These are phyloP conservation scores for Aspergillus ostianus DNA, from an alignment of 495 filamentous ascomycete species.

Conservation along the genomic window DNA sequence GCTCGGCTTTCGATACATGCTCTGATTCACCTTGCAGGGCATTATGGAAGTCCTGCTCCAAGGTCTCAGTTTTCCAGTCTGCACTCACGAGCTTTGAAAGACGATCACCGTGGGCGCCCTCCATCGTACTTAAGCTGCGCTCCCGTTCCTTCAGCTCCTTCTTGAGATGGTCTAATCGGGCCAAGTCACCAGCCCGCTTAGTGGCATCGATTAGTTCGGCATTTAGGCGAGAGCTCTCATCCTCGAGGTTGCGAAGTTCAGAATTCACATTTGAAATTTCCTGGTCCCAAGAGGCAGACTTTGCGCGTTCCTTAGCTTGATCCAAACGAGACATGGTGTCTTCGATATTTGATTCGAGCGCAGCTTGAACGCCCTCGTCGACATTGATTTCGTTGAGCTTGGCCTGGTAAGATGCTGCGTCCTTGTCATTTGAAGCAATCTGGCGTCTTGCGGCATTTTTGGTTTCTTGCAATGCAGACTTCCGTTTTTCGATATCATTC, in stretches of 20 bases:
- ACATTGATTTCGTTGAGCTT: slow-evolving; percentile 68
- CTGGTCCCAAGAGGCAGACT: slow-evolving; percentile 62
- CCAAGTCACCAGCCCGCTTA: slow-evolving; percentile 71
- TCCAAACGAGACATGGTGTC: slow-evolving; percentile 64
- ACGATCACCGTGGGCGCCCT: slow-evolving; percentile 66
- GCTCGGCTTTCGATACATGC: slow-evolving; percentile 58
- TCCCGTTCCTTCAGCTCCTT: slow-evolving; percentile 71
- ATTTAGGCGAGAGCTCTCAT: slow-evolving; percentile 63
- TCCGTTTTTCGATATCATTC: slow-evolving; percentile 65
- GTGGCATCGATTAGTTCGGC: slow-evolving; percentile 78
- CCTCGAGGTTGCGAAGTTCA: slow-evolving; percentile 65
- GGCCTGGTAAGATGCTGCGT: slow-evolving; percentile 57
- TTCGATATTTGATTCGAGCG: slow-evolving; percentile 67
- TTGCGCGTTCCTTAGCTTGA: slow-evolving; percentile 58
- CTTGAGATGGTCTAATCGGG: slow-evolving; percentile 72
- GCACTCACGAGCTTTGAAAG: slow-evolving; percentile 59
- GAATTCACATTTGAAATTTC: slow-evolving; percentile 61
- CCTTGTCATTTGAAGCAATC: slow-evolving; percentile 67
- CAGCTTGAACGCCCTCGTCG: slow-evolving; percentile 78
- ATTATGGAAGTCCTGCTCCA: slow-evolving; percentile 71
- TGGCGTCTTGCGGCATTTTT: slow-evolving; percentile 67
- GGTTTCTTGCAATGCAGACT: slow-evolving; percentile 64
- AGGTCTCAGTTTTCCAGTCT: slow-evolving; percentile 63
- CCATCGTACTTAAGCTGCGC: slow-evolving; percentile 72
- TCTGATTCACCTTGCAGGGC: slow-evolving; percentile 55